These are phyloP conservation scores for Alternaria consortialis DNA, from an alignment of 2,329 filamentous ascomycete species.

Conservation along the genomic window DNA sequence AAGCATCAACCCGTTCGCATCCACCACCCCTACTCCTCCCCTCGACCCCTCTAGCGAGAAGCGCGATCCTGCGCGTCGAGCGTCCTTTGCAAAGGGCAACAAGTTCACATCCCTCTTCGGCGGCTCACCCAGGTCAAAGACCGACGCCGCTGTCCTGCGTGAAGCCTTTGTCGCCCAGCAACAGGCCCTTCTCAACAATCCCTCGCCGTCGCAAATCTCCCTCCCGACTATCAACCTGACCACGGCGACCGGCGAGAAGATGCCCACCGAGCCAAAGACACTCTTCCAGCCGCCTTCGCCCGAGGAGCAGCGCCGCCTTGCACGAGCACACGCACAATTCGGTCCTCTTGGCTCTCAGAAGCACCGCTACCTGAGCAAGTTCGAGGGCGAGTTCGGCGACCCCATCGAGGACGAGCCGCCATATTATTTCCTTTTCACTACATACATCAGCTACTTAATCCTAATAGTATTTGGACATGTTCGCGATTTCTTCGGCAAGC, in stretches of 20 bases:
- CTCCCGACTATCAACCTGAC: constrained; percentile 93
- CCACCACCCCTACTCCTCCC: constrained; percentile 60
- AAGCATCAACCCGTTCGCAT: constrained; percentile 67
- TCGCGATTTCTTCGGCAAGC: constrained; percentile 96
- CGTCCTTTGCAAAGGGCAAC: constrained; percentile 68
- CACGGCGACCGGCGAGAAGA: constrained; percentile 79
- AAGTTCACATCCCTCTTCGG: constrained; percentile 84
- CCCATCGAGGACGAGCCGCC: constrained; percentile 94
- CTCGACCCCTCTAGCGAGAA: constrained; percentile 64
- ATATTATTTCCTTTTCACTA: constrained; percentile 96
- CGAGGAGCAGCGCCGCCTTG: constrained; percentile 79
- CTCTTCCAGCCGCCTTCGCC: constrained; percentile 88
- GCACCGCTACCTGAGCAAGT: constrained; percentile 89
- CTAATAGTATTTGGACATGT: constrained; percentile 95
- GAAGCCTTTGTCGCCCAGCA: constrained; percentile 69
- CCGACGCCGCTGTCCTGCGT: constrained; percentile 69
- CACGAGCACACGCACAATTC: constrained; percentile 87
- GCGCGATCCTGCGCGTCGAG: constrained; percentile 59
- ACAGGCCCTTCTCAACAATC: constrained; percentile 69
- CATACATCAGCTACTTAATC: constrained; percentile 97
- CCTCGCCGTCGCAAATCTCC: constrained; percentile 73
- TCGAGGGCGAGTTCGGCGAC: constrained; percentile 81
- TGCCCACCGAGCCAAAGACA: constrained; percentile 76
- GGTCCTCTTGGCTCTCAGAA: constrained; percentile 81
- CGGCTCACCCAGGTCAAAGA: constrained; percentile 77